Evolutionary conservation across 306 rosid species (phyloP), one percentile per base, ranked within the genome.

Genomic region (Cyclanthera cordifolia): DNA sequence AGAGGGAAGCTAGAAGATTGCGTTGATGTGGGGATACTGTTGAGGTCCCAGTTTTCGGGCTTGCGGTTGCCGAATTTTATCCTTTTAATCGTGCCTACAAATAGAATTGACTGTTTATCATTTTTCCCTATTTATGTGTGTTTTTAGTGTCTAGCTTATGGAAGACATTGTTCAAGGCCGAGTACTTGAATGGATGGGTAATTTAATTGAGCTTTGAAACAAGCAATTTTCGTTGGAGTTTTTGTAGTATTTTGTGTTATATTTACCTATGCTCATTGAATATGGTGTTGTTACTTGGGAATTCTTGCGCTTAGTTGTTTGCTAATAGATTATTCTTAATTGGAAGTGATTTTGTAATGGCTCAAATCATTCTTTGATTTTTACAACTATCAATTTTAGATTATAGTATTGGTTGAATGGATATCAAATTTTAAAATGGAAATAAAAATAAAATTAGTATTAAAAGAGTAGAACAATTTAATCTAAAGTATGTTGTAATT

Each of bases 1-100:
- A 71, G 74, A 71, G 74, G 54, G 74, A 71, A 43, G 74, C 74
- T 54, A 71, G 74, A 45, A 71, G 74, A 49, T 24, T 71, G 74
- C 74, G 74, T 43, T 71, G 67, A 71, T 70, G 50, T 64, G 59
- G 69, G 41, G 7, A 37, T 41, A 17, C n/a, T 37, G 19, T 16
- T 19, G 14, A 41, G 34, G 1, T 5, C 70, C 34, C 52, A 43
- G 17, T 64, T 64, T 12, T 6, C 53, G 6, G 19, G 13, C 7
- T 65, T 65, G 70, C 70, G 6, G 39, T 65, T 64, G 32, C 37
- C 23, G 19, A 65, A 43, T 23, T 11, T 63, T 19, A 41, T 63
- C 69, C 6, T 12, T 59, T 60, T 65, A n/a, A 43, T 61, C n/a
- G 4, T 60, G 34, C 13, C 52, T 63, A n/a, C 52, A 23, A 63